phyloP scores from a whole-genome alignment of 306 rosid genomes.

The Cucurbita pepo region DNA sequence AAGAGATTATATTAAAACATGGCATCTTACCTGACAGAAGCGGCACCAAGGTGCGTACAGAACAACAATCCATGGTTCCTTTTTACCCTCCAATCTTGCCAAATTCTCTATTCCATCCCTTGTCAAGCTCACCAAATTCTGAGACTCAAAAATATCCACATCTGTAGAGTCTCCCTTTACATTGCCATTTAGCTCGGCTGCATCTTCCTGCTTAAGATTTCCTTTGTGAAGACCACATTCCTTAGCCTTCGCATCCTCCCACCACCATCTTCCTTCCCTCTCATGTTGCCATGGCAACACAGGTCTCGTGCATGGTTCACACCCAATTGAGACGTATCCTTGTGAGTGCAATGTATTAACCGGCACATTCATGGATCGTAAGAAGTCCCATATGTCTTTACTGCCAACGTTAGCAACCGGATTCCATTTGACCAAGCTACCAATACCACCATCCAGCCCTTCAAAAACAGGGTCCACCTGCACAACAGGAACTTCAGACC shows the following conservation, averaged over 20 bases:
- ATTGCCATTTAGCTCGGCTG: slow-evolving; percentile 24
- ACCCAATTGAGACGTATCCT: slow-evolving; percentile 75
- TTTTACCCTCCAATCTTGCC: slow-evolving; percentile 38
- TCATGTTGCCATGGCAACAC: slow-evolving; percentile 97
- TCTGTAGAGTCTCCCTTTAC: slow-evolving; percentile 21
- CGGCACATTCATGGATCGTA: slow-evolving; percentile 70
- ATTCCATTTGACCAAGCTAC: slow-evolving; percentile 93
- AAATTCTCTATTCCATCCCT: slow-evolving; percentile 72
- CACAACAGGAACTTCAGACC: slow-evolving; percentile 70
- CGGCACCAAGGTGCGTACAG: slow-evolving; percentile 97
- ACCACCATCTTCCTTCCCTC: slow-evolving; percentile 99
- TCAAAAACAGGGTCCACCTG: slow-evolving; percentile 87
- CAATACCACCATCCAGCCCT: slow-evolving; percentile 79
- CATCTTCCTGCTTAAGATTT: slow-evolving; percentile 52
- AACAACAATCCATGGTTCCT: slow-evolving; percentile 68
- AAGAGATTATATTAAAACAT: not conserved
- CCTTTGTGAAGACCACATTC: slow-evolving; percentile 99
- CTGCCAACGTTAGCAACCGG: slow-evolving; percentile 75
- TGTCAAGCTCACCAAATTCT: slow-evolving; percentile 42
- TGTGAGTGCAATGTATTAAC: slow-evolving; percentile 72
- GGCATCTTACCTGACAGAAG: slow-evolving; percentile 48
- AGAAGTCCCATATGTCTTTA: slow-evolving; percentile 60
- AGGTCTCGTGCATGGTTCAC: slow-evolving; percentile 95
- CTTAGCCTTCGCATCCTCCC: slow-evolving; percentile 94
- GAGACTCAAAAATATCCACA: slow-evolving; percentile 46